These are phyloP conservation scores for Yarrowia yakushimensis DNA, from an alignment of 805 yeast species.

Conservation along the genomic window DNA sequence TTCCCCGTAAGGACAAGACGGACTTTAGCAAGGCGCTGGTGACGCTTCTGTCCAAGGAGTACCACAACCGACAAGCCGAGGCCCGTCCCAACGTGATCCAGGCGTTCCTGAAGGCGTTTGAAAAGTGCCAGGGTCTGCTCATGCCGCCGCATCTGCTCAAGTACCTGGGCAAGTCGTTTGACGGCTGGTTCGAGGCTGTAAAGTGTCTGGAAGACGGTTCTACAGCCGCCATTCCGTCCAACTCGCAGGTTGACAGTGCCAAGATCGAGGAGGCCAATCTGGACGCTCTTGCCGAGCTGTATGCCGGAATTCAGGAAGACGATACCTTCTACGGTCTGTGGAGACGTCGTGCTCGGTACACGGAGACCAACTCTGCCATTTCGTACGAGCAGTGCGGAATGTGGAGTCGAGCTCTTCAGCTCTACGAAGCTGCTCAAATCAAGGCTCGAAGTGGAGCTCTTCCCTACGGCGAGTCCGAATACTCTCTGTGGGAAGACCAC, in stretches of 20 bases:
- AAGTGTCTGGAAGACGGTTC: slow-evolving; percentile 70
- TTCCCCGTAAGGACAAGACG: slow-evolving; percentile 74
- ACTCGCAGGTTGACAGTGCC: slow-evolving; percentile 50
- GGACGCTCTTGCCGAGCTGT: slow-evolving; percentile 87
- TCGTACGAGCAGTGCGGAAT: slow-evolving; percentile 93
- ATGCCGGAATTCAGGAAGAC: slow-evolving; percentile 83
- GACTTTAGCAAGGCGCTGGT: slow-evolving; percentile 83
- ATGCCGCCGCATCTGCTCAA: slow-evolving; percentile 88
- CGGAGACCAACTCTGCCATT: slow-evolving; percentile 87
- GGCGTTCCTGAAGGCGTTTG: slow-evolving; percentile 76
- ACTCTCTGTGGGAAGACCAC: slow-evolving; percentile 96
- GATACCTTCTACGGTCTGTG: slow-evolving; percentile 97
- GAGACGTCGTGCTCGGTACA: slow-evolving; percentile 93
- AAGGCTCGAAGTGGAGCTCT: slow-evolving; percentile 92
- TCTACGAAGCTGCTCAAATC: slow-evolving; percentile 94
- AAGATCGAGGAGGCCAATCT: slow-evolving; percentile 79
- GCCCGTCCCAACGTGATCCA: slow-evolving; percentile 83
- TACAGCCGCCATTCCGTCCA: slow-evolving; percentile 49
- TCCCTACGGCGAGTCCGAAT: slow-evolving; percentile 94
- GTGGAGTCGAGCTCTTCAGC: slow-evolving; percentile 90
- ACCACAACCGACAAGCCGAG: slow-evolving; percentile 86
- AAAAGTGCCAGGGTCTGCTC: slow-evolving; percentile 59
- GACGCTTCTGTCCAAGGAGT: slow-evolving; percentile 79
- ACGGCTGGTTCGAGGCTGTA: slow-evolving; percentile 88
- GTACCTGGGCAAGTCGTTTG: slow-evolving; percentile 78